Base-by-base conservation (phyloP, 768 basidiomycete species). In the Trametes maxima region DNA sequence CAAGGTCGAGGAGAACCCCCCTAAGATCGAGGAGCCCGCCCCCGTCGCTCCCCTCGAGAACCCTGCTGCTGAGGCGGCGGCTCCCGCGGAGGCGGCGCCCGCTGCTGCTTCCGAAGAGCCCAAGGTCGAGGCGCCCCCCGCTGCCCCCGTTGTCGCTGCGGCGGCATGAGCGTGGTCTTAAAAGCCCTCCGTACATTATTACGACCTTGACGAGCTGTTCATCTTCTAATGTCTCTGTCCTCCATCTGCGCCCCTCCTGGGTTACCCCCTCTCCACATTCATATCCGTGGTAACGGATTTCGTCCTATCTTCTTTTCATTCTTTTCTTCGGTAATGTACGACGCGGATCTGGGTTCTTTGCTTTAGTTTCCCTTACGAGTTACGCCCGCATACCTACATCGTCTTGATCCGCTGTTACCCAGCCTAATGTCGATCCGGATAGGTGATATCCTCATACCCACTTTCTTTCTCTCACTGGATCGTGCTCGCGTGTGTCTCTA, bases 1-100 rank as follows among this genome's bases (percentile, higher is more conserved):
- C 47, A 94, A 93, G 82, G 90, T 94, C 59, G 89, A 93, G 64
- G 91, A 94, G 79, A 81, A 92, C 73, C 92, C 94, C 40, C 93
- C 94, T 66, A 86, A 87, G 80, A 90, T 95, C 67, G 94, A 93
- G 51, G 86, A 91, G 77, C 91, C 90, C 50, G 69, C 82, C 33
- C 89, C 89, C 12, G 85, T 94, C 64, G 92, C 90, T 56, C 93
- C 94, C 60, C 80, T 95, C 65, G 92, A 93, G 79, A 83, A 90
- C 73, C 87, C 90, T 39, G 87, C 86, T 19, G 76, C 81, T 21
- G 83, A 83, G 66, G 69, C 78, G 16, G 66, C 77, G 25, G 73
- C 75, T 5, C 40, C 40, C 40, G 59, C 67, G 12, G 81, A 79
- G 68, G 69, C 72, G 19, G 69, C 74, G 24, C 70, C 72, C 42